These are phyloP conservation scores for Clonostachys sp. DNA, from an alignment of 2,329 filamentous ascomycete species.

Conservation along the genomic window DNA sequence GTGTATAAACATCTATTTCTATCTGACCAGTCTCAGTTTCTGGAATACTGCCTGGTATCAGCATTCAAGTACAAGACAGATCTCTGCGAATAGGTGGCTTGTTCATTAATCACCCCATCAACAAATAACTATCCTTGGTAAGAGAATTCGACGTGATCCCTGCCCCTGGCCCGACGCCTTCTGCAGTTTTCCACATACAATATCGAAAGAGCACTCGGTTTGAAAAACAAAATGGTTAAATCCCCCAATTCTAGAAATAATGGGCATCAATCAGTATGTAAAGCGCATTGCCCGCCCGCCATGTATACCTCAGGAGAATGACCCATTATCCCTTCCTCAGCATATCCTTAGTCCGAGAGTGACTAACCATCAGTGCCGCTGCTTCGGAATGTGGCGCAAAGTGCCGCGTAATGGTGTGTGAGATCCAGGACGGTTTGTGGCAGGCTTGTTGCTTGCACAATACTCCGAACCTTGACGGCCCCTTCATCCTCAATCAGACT, in stretches of 20 bases:
- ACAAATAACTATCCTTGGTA: not conserved
- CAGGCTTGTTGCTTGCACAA: constrained; percentile 92
- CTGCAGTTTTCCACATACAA: not conserved
- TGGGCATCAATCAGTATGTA: too few relatives aligned
- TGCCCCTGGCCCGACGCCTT: too few relatives aligned
- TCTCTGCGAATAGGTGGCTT: not conserved
- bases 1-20: too few relatives aligned
- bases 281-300: too few relatives aligned
- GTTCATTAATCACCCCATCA: not conserved
- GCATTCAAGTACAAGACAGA: not conserved
- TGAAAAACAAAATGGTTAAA: too few relatives aligned
- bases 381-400: constrained; percentile 93
- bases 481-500: constrained; percentile 96
- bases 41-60: too few relatives aligned
- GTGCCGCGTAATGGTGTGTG: constrained; percentile 91
- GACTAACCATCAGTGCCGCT: constrained; percentile 79
- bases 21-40: too few relatives aligned
- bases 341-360: too few relatives aligned
- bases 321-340: too few relatives aligned
- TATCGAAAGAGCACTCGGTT: not conserved
- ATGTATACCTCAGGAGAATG: too few relatives aligned
- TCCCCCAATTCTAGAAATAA: too few relatives aligned
- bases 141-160: not conserved
- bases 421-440: constrained; percentile 90
- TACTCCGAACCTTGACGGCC: constrained; percentile 93